phyloP scores from a whole-genome alignment of 140 eudicot species.

The Oenanthe javanica region DNA sequence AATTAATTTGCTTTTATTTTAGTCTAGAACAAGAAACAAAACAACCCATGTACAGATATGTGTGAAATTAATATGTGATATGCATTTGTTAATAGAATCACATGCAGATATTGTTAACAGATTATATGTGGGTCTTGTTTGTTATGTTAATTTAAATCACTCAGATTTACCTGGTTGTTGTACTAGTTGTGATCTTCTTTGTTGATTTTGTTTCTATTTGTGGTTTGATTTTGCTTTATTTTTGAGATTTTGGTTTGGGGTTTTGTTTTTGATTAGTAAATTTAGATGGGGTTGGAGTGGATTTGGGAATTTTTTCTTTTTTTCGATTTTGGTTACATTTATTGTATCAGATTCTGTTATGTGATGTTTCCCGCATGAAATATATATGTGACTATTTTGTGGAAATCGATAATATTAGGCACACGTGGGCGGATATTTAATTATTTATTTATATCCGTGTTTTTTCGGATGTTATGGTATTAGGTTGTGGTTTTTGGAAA shows the following conservation, averaged over 20 bases:
- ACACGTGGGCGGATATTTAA: background rate
- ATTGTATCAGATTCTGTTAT: slow-evolving; percentile 16
- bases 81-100: slow-evolving; percentile 30
- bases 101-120: slow-evolving; percentile 17
- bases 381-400: background rate
- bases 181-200: slow-evolving; percentile 11
- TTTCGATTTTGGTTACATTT: slow-evolving; percentile 15
- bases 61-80: slow-evolving; percentile 18
- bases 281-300: slow-evolving; percentile 12
- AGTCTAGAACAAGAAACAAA: background rate
- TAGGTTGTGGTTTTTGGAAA: slow-evolving; percentile 11
- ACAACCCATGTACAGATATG: background rate
- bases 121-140: slow-evolving; percentile 16
- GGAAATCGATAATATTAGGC: background rate
- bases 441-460: background rate
- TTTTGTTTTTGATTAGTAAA: slow-evolving; percentile 6
- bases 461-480: background rate
- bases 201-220: slow-evolving; percentile 10
- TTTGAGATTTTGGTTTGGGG: background rate
- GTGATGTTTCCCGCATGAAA: slow-evolving; percentile 11
- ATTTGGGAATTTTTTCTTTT: background rate
- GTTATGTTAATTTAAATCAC: slow-evolving; percentile 5
- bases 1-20: background rate
- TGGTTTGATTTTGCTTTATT: background rate
- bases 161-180: slow-evolving; percentile 14